These are phyloP conservation scores for Lasiodiplodia hormozganensis DNA, from an alignment of 2,329 filamentous ascomycete species.

Conservation along the genomic window DNA sequence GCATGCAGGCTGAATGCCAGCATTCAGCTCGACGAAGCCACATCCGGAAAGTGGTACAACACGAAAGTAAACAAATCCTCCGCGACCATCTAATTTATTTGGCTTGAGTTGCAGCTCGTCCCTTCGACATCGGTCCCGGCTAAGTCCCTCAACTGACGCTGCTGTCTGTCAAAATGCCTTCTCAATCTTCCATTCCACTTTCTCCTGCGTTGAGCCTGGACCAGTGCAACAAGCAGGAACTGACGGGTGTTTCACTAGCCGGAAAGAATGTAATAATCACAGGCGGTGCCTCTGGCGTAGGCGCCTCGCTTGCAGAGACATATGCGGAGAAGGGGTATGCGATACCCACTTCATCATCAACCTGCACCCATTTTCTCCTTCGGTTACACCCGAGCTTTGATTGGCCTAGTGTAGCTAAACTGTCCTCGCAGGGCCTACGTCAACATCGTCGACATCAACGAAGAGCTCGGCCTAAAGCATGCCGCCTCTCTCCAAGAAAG, in stretches of 20 bases:
- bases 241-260: neutral
- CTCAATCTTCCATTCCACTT: neutral
- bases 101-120: neutral
- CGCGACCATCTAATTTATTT: neutral
- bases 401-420: neutral
- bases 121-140: neutral
- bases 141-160: neutral
- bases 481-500: conserved; percentile 32
- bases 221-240: neutral
- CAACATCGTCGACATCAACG: conserved; percentile 38
- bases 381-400: no score
- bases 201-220: neutral
- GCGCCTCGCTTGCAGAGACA: neutral
- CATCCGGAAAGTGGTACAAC: neutral
- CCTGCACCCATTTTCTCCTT: neutral
- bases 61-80: neutral
- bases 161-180: neutral
- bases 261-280: conserved; percentile 21
- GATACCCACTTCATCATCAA: no score
- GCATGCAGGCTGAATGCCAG: neutral
- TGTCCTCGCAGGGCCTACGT: conserved; percentile 33
- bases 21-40: no score
- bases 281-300: conserved; percentile 17
- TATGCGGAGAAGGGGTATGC: conserved; percentile 13
- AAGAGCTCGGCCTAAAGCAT: conserved; percentile 31